These are phyloP conservation scores for Lophium mytilinum DNA, from an alignment of 495 filamentous ascomycete species.

Conservation along the genomic window DNA sequence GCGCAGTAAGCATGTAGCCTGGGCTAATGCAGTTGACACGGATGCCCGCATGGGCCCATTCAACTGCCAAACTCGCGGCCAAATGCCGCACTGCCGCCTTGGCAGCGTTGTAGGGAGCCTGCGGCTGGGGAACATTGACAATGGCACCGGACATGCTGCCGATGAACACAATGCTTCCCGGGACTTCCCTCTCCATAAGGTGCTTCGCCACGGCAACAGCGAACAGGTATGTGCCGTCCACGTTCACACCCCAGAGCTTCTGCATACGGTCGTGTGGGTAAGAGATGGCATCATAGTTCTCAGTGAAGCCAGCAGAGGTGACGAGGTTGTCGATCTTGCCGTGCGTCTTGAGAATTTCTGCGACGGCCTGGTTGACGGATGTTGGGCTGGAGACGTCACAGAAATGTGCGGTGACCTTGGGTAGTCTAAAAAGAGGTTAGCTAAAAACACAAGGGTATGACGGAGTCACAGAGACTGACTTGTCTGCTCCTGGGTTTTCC, in stretches of 20 bases:
- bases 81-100: constrained; percentile 86
- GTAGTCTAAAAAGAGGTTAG: constrained; percentile 42
- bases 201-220: constrained; percentile 80
- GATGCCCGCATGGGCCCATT: constrained; percentile 79
- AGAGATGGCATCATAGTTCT: constrained; percentile 84
- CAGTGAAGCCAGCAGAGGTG: constrained; percentile 90
- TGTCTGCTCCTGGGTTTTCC: constrained; percentile 68
- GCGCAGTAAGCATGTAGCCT: constrained; percentile 88
- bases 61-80: constrained; percentile 70
- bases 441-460: constrained; percentile 1
- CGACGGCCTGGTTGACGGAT: constrained; percentile 64
- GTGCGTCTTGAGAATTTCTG: constrained; percentile 61
- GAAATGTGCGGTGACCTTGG: constrained; percentile 82
- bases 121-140: constrained; percentile 91
- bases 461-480: constrained; percentile 39
- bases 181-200: constrained; percentile 68
- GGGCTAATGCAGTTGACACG: constrained; percentile 88
- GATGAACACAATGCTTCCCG: constrained; percentile 88
- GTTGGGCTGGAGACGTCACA: constrained; percentile 73
- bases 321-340: constrained; percentile 85
- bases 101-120: constrained; percentile 82
- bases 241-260: constrained; percentile 90
- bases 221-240: constrained; percentile 88
- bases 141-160: constrained; percentile 90
- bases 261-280: constrained; percentile 84